These are phyloP conservation scores for Trifolium fragiferum DNA, from an alignment of 306 rosid species.

Conservation along the genomic window DNA sequence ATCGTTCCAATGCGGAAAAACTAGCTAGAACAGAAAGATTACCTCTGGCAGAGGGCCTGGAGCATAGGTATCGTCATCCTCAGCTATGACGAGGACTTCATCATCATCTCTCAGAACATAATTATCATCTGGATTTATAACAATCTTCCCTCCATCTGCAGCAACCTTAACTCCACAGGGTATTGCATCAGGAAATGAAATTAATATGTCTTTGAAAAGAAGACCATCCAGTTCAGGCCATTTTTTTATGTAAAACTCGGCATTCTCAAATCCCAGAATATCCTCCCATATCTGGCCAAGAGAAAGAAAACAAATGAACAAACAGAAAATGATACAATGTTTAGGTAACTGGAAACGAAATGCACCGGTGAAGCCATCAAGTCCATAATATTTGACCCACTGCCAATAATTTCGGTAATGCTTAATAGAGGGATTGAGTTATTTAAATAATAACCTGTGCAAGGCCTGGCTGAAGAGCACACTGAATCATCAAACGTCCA, in stretches of 20 bases:
- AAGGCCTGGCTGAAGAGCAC: constrained; percentile 99
- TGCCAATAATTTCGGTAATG: constrained; percentile 24
- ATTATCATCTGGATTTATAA: constrained; percentile 82
- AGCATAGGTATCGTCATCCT: constrained; percentile 93
- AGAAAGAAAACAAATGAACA: constrained; percentile 47
- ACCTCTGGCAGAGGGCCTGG: constrained; percentile 90
- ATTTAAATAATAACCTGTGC: constrained; percentile 79
- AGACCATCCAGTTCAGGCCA: constrained; percentile 86
- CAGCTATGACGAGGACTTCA: constrained; percentile 97
- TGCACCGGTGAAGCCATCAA: constrained; percentile 27
- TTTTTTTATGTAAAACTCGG: constrained; percentile 93
- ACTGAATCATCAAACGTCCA: constrained; percentile 98
- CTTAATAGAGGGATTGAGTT: constrained; percentile 32
- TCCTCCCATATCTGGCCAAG: constrained; percentile 97
- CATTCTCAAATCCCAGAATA: constrained; percentile 96
- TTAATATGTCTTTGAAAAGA: constrained; percentile 67
- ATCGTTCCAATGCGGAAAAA: constrained; percentile 26
- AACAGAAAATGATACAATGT: constrained; percentile 13
- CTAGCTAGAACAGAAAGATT: constrained; percentile 47
- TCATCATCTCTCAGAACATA: constrained; percentile 84
- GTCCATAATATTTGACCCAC: constrained; percentile 3
- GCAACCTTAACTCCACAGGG: constrained; percentile 97
- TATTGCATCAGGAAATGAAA: constrained; percentile 94
- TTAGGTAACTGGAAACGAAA: constrained; percentile 24
- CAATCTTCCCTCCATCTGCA: constrained; percentile 81